Evolutionary conservation across 2,329 filamentous ascomycete genomes (phyloP), one percentile per base, ranked within the genome.

Genomic region (Graphilbum sp.): DNA sequence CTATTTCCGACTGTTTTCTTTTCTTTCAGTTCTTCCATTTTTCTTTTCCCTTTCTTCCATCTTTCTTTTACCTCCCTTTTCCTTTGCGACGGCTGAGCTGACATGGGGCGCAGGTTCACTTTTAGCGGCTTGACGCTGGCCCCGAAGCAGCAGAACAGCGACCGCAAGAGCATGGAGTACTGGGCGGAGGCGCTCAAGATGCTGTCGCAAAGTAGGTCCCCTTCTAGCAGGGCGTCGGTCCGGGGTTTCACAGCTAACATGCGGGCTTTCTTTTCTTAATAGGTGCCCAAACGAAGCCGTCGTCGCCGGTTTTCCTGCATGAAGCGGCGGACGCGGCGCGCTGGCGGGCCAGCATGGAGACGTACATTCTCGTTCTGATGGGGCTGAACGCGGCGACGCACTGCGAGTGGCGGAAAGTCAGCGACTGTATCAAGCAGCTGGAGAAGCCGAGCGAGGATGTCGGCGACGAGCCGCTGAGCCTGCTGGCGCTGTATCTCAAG

Each of bases 351-450:
- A 66, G 75, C 37, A 63, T 84, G 8, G 70, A 74, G 42, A 76
- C 73, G 52, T 79, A 84, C 45, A 63, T 85, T 27, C 69, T 78
- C 36, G 65, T 85, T n/a, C 66, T 87, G 16, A 70, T 78, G 20
- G 75, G 77, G 4, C 69, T 90, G 36, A 66, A 80, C 39, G 67
- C 74, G 1, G 81, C 79, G 34, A 77, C 74, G 32, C 71, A 76
- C 36, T 80, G 76, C 32, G 73, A 84, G 43, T 87, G 79, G 75
- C 57, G 66, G 11, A 64, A 66, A 32, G 79, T 82, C 4, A 67
- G 63, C 47, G 60, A 71, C 41, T 68, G 64, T 39, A 55, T 83
- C 16, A 57, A 64, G 12, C 63, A 67, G 33, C 57, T 81, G 12
- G 62, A 67, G 37, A 54, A 51, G 37, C 58, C 64, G 25, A 53